These are phyloP conservation scores for Acanthamoeba castellanii DNA, from an alignment of 208 protist species.

Conservation along the genomic window DNA sequence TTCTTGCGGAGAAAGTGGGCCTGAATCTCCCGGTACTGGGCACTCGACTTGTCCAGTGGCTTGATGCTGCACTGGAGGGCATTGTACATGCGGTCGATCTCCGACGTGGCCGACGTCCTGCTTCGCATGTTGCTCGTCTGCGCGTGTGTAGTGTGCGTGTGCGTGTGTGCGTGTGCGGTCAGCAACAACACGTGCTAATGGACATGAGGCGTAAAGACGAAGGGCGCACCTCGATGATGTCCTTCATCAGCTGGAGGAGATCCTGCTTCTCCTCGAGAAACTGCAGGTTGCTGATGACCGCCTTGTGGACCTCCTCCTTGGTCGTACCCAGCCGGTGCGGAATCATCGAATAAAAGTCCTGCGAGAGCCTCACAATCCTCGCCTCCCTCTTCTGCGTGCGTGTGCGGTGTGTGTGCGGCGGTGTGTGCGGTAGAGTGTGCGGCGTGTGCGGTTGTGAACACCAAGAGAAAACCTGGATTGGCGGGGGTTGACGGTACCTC, in stretches of 20 bases:
- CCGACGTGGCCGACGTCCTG: not conserved
- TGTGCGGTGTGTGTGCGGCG: no score
- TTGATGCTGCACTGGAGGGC: conserved; percentile 59
- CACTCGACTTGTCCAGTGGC: not conserved
- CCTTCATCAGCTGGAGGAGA: conserved; percentile 71
- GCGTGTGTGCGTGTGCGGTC: not conserved
- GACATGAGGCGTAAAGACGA: not conserved
- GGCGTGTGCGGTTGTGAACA: no score
- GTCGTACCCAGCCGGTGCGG: conserved; percentile 69
- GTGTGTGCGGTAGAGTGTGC: no score
- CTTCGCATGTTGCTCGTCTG: conserved; percentile 42
- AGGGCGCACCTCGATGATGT: conserved; percentile 42
- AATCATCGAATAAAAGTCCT: conserved; percentile 70
- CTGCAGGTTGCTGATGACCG: not conserved
- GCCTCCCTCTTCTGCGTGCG: not conserved
- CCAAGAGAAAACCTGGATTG: not conserved
- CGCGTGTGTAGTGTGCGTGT: not conserved
- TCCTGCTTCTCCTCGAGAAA: conserved; percentile 62
- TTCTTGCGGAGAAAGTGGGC: not conserved
- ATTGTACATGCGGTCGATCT: conserved; percentile 72
- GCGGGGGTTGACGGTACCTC: not conserved
- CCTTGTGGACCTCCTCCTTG: conserved; percentile 27
- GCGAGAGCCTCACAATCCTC: conserved; percentile 5
- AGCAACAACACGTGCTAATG: not conserved
- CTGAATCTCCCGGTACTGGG: not conserved